Evolutionary conservation across 1,284 basidiomycete genomes (phyloP), one percentile per base, ranked within the genome.

Genomic region (Sporisorium reilianum): DNA sequence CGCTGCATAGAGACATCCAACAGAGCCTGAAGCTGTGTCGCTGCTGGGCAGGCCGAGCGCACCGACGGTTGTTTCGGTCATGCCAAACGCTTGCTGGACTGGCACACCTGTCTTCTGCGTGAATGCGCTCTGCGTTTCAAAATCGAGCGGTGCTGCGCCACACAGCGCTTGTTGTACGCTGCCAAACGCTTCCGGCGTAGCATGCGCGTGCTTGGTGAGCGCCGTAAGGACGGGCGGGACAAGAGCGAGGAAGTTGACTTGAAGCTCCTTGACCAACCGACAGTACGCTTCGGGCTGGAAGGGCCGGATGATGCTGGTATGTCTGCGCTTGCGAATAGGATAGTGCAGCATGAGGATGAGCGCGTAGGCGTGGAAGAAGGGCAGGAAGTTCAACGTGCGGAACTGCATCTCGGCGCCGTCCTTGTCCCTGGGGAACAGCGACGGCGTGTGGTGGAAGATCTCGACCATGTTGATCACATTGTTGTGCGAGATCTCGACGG

Each of bases 31-130:
- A 7, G 41, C 44, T 18, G 48, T 32, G 16, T 61, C 63, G 16
- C 32, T 25, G n/a, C 25, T 49, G 23, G 41, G 50, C 8, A 71
- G 16, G 5, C 75, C 75, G 25, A 75, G 55, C 3, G 59, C 65
- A 12, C 62, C 73, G 18, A 77, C 72, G 0, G 75, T 77, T 9
- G 75, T 75, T 41, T 78, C 75, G 6, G 63, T 76, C 73, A 78
- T 78, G 28, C 75, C 75, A 30, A 50, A 78, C 1, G 64, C 75
- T 44, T 75, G 71, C 23, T 49, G 36, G 34, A 76, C 64, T 9
- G 32, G 40, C 9, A 67, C 61, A 3, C 69, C 60, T 9, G 55
- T 64, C 51, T 72, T 75, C 20, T 61, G 52, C n/a, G 45, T 51
- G 36, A 77, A 75, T 5, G 32, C 46, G 12, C 26, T 20, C 30